Conservation (phyloP, 345 rosid genomes). For the Trapa bicornis region DNA sequence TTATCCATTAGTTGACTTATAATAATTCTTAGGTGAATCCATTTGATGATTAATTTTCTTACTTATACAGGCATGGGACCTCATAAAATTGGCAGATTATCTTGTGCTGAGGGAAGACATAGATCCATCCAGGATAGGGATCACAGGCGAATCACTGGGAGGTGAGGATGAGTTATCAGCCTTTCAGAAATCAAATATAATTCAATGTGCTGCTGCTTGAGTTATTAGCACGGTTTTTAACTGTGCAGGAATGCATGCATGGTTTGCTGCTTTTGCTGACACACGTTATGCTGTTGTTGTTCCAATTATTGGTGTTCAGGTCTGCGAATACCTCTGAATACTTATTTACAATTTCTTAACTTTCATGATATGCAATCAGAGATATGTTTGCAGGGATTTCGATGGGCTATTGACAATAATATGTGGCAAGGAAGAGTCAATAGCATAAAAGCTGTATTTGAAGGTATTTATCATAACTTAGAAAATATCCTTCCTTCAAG, state of each 20-base stretch:
- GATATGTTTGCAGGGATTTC: slow-evolving; percentile 35
- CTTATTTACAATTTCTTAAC: background rate
- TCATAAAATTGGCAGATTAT: slow-evolving; percentile 81
- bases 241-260: slow-evolving; percentile 83
- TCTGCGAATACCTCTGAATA: background rate
- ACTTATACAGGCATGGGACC: slow-evolving; percentile 63
- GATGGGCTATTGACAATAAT: slow-evolving; percentile 78
- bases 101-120: slow-evolving; percentile 63
- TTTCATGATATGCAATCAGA: background rate
- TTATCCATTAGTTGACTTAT: background rate
- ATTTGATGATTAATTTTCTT: background rate
- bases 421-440: slow-evolving; percentile 76
- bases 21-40: background rate
- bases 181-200: slow-evolving; percentile 1
- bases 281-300: slow-evolving; percentile 53
- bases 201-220: background rate
- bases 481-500: background rate
- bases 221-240: slow-evolving; percentile 3
- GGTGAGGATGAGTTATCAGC: slow-evolving; percentile 33
- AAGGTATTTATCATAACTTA: slow-evolving; percentile 39
- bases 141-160: slow-evolving; percentile 89
- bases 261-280: slow-evolving; percentile 86
- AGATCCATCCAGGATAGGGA: slow-evolving; percentile 69
- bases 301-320: slow-evolving; percentile 80
- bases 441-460: slow-evolving; percentile 66